A percentile compares a stretch with the other conserved stretches of the same genome.
phyloP scores from a whole-genome alignment of 768 basidiomycete species.

The Lentinula boryana region DNA sequence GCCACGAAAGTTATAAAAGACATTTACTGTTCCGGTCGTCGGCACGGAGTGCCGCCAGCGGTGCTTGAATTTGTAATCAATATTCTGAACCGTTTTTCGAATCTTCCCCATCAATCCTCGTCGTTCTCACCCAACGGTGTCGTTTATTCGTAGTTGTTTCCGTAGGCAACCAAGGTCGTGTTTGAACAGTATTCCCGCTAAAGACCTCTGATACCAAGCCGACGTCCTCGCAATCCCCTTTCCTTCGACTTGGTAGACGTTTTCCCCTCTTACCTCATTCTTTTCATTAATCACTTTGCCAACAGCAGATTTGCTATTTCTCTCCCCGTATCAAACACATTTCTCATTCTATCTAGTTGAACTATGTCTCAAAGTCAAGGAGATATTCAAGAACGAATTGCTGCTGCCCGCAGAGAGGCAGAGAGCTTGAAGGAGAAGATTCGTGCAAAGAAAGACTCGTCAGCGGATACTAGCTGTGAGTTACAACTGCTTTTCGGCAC shows the following conservation, averaged over 20 bases:
- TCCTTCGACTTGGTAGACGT: neutral
- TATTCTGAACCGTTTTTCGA: neutral
- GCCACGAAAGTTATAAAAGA: too few species aligned
- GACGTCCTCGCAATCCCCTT: neutral
- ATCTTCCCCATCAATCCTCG: neutral
- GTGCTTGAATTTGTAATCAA: neutral
- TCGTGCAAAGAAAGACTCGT: slow-evolving; percentile 90
- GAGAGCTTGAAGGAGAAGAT: slow-evolving; percentile 99
- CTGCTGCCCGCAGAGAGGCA: slow-evolving; percentile 93
- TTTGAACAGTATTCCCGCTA: neutral
- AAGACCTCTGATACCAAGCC: neutral
- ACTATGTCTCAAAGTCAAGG: slow-evolving; percentile 74
- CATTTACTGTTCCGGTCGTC: neutral
- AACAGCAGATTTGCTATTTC: neutral
- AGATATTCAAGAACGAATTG: slow-evolving; percentile 89
- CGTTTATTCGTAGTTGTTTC: neutral
- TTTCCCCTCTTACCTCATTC: neutral
- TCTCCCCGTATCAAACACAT: neutral
- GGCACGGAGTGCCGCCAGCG: neutral
- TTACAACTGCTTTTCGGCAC: slow-evolving; percentile 16
- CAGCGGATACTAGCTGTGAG: slow-evolving; percentile 96
- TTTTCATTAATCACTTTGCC: neutral
- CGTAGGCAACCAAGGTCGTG: neutral
- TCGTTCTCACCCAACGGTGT: neutral
- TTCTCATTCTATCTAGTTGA: neutral